phyloP scores from a whole-genome alignment of 2,329 filamentous ascomycete species.

The Neofusicoccum laricinum region DNA sequence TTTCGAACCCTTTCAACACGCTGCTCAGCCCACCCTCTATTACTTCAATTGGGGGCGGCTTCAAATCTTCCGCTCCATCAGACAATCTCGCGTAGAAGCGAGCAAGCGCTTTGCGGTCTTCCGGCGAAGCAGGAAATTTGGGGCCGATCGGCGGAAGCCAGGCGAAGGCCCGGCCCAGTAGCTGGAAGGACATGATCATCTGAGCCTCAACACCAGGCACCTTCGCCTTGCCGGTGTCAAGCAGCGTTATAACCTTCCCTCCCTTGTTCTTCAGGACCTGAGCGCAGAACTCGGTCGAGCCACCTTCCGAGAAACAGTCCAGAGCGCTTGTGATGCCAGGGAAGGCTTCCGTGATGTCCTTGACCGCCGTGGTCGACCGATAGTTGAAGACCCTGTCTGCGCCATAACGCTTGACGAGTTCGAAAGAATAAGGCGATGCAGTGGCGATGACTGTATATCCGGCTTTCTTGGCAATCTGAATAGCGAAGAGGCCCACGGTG shows the following conservation, averaged over 20 bases:
- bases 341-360: slow-evolving; percentile 12
- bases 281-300: background rate
- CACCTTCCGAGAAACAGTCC: background rate
- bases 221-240: slow-evolving; percentile 22
- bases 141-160: slow-evolving; percentile 28
- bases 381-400: background rate
- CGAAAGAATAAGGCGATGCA: slow-evolving; percentile 43
- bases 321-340: background rate
- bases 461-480: slow-evolving; percentile 44
- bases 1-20: slow-evolving; percentile 20
- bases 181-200: slow-evolving; percentile 25
- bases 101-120: slow-evolving; percentile 23
- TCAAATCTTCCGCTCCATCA: slow-evolving; percentile 16
- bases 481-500: slow-evolving; percentile 45
- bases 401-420: slow-evolving; percentile 43
- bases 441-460: slow-evolving; percentile 48
- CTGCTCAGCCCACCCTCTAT: slow-evolving; percentile 20
- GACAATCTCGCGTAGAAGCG: slow-evolving; percentile 24
- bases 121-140: slow-evolving; percentile 27
- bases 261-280: slow-evolving; percentile 20
- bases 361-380: background rate
- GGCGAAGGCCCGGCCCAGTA: slow-evolving; percentile 25
- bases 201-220: slow-evolving; percentile 22
- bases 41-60: slow-evolving; percentile 18
- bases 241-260: slow-evolving; percentile 29